phyloP scores from a whole-genome alignment of 2,329 filamentous ascomycete genomes.

The Pyricularia sp. region DNA sequence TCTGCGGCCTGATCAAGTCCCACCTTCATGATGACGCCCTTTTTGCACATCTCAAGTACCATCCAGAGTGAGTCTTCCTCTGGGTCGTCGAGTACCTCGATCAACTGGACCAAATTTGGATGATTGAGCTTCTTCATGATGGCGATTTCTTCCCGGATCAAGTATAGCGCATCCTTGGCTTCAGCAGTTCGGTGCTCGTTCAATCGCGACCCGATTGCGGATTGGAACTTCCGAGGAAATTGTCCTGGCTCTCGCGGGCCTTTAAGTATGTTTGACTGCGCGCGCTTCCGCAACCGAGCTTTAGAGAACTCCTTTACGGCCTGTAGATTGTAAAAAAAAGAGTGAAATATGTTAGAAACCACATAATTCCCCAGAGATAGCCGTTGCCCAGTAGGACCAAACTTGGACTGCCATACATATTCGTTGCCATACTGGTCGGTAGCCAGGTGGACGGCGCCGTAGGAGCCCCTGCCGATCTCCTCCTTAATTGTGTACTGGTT shows the following conservation, averaged over 20 bases:
- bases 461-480: constrained; percentile 94
- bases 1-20: constrained; percentile 74
- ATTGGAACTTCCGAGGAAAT: not conserved
- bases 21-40: constrained; percentile 94
- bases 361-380: not conserved
- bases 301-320: constrained; percentile 98
- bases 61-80: constrained; percentile 95
- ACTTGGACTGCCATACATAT: constrained; percentile 56
- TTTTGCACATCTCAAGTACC: constrained; percentile 98
- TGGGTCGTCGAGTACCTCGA: constrained; percentile 92
- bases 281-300: constrained; percentile 75
- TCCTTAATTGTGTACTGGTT: constrained; percentile 93
- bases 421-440: constrained; percentile 84
- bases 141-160: constrained; percentile 93
- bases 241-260: not conserved
- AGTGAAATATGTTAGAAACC: not conserved
- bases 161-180: constrained; percentile 61
- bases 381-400: not conserved
- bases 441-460: constrained; percentile 85
- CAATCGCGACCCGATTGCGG: not conserved
- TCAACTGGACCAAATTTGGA: constrained; percentile 82
- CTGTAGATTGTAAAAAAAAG: constrained; percentile 34
- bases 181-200: constrained; percentile 30
- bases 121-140: constrained; percentile 99
- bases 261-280: constrained; percentile 73